Evolutionary conservation across 2,329 filamentous ascomycete species (phyloP), one percentile per base, ranked within the genome.

Genomic region (Penicillium sp.): DNA sequence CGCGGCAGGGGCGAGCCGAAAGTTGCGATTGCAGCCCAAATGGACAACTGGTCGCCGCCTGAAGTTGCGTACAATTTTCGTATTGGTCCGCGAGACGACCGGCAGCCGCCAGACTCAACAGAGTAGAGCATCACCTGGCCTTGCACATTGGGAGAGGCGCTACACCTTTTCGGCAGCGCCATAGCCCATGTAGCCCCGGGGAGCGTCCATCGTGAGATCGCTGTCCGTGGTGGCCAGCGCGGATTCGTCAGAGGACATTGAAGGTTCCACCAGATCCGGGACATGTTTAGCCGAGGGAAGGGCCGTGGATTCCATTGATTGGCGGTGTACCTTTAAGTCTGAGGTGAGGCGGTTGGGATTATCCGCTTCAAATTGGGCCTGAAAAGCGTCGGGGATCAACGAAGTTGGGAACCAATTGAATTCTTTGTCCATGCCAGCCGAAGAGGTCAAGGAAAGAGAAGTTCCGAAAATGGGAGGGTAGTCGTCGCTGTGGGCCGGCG

Each of bases 291-390:
- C 45, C 13, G 59, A 63, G 12, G 59, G 57, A 23, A 63, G 39
- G 4, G 60, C 60, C 42, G 54, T 62, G 2, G 62, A 60, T 47
- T 63, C 60, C 44, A 65, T 54, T 0, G 66, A 67, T 36, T 62
- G 60, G 2, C 62, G 56, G 45, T 63, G 61, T 47, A 67, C 59
- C 36, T 65, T 56, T 48, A 66, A 41, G 12, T 49, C 49, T 0
- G 67, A 56, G 42, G 65, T 61, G 26, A 68, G 57, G 21, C 62
- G 59, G 18, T 68, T 62, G 7, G 65, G 65, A 18, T 67, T 61
- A 33, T 58, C 64, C 8, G 60, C 57, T 23, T 61, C 61, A 15
- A 71, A 65, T 13, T 66, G 64, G 33, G 54, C 52, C 36, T 69
- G 62, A 53, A 70, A 66, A 18, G 60, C 54, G 34, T 60, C 61